Evolutionary conservation across 2,329 filamentous ascomycete genomes (phyloP), one percentile per base, ranked within the genome.

Genomic region (Juglanconis sp.): DNA sequence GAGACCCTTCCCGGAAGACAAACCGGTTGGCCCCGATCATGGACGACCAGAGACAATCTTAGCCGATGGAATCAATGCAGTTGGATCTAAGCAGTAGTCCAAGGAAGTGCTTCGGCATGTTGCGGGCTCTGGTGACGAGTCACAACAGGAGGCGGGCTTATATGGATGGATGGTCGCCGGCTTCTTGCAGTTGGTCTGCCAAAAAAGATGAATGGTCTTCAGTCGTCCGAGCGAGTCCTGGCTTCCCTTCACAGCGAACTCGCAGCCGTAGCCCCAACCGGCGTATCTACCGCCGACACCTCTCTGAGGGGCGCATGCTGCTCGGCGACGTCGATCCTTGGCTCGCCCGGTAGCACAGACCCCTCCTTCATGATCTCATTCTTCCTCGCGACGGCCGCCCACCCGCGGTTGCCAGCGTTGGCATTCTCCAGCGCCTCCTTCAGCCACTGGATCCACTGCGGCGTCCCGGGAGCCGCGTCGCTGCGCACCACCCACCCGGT

Each of bases 401-500:
- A 85, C 0, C 56, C 32, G 15, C 69, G 67, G 2, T 77, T 65
- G 0, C 63, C 68, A 0, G 57, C 53, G 5, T 63, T 66, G 0
- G 80, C 78, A 31, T 76, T 76, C 5, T 64, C 51, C 53, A 79
- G 71, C 0, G 83, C 82, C 65, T 82, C 76, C 4, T 67, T 65
- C 5, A 87, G 73, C 85, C 84, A 87, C 57, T 71, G 63, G 50
- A 76, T 74, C 84, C 84, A 87, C 60, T 80, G 73, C 0, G 72
- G 66, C 0, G 83, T 85, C 10, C 70, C 69, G 0, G 85, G 84
- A 0, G 82, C 81, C 0, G 81, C 79, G 11, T 81, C 78, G 53
- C 77, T 79, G 46, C 77, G 74, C 59, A 73, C 72, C 2, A 83
- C 79, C 85, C 85, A 87, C 3, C 77, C 78, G 0, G 74, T 81